These are phyloP conservation scores for Skeletonema costatum DNA, from an alignment of 108 stramenopile genomes.

Conservation along the genomic window DNA sequence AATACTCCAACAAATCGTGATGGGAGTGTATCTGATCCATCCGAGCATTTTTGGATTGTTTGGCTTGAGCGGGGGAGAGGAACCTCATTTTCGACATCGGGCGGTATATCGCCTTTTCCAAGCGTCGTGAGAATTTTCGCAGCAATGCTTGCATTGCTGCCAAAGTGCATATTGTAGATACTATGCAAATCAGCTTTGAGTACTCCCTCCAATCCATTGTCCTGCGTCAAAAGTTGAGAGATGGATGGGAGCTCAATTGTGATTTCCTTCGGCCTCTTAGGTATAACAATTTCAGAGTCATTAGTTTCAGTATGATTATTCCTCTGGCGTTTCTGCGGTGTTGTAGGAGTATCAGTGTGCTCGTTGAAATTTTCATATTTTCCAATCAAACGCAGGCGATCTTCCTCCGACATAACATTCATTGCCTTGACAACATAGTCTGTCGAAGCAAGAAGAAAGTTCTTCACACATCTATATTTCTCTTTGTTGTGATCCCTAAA, in stretches of 20 bases:
- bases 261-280: not conserved
- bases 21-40: constrained; percentile 6
- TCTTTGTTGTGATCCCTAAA: not conserved
- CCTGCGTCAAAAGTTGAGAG: constrained; percentile 16
- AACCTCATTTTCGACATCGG: constrained; percentile 14
- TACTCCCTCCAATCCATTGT: constrained; percentile 27
- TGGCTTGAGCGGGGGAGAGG: constrained; percentile 19
- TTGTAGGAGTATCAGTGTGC: not conserved
- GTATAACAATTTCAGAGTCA: not conserved
- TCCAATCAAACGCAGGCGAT: not conserved
- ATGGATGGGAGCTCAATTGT: constrained; percentile 35
- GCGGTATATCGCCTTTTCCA: constrained; percentile 23
- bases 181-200: constrained; percentile 32
- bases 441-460: not conserved
- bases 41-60: not conserved
- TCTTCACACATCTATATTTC: not conserved
- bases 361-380: not conserved
- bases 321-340: not conserved
- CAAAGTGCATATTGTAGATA: constrained; percentile 33
- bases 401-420: not conserved
- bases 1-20: constrained; percentile 29
- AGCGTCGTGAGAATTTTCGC: constrained; percentile 32
- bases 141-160: constrained; percentile 34
- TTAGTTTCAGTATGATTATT: not conserved
- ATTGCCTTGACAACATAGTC: not conserved